phyloP scores from a whole-genome alignment of 2,329 filamentous ascomycete species.

The Aspergillus uvarum region DNA sequence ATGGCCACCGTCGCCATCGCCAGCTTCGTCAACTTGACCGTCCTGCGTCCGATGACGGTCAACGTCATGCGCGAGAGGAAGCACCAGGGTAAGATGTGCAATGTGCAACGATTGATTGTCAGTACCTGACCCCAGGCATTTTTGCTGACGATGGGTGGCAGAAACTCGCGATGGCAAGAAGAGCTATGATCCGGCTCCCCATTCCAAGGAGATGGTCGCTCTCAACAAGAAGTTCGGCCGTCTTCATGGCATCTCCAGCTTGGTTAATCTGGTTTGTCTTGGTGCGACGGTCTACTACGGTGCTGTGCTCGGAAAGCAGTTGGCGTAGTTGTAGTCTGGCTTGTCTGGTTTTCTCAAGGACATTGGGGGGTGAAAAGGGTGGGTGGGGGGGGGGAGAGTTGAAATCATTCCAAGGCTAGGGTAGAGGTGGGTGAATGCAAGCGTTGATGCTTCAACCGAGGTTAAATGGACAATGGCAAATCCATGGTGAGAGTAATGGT shows the following conservation, averaged over 20 bases:
- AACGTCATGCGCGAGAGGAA: conserved; percentile 73
- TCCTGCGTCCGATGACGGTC: conserved; percentile 73
- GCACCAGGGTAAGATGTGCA: conserved; percentile 65
- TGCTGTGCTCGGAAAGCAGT: conserved; percentile 62
- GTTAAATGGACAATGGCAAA: no score
- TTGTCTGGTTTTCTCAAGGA: neutral
- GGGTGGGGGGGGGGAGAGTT: no score
- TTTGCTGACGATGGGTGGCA: conserved; percentile 21
- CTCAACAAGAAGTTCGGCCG: conserved; percentile 77
- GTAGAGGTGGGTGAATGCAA: no score
- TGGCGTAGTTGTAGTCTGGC: conserved; percentile 8
- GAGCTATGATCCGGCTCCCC: conserved; percentile 73
- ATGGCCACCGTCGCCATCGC: conserved; percentile 69
- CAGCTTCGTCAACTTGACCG: conserved; percentile 67
- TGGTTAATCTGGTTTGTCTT: conserved; percentile 73
- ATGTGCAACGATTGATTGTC: conserved; percentile 4
- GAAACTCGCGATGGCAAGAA: conserved; percentile 89
- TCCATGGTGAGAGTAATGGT: no score
- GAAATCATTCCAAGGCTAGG: no score
- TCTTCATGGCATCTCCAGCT: conserved; percentile 76
- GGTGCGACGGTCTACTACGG: conserved; percentile 75
- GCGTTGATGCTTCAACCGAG: no score
- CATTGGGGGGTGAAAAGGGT: neutral
- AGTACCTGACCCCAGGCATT: neutral
- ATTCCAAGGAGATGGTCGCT: conserved; percentile 78